Base-by-base conservation (phyloP, 2,329 filamentous ascomycete species). In the Arthrinium puccinioides region DNA sequence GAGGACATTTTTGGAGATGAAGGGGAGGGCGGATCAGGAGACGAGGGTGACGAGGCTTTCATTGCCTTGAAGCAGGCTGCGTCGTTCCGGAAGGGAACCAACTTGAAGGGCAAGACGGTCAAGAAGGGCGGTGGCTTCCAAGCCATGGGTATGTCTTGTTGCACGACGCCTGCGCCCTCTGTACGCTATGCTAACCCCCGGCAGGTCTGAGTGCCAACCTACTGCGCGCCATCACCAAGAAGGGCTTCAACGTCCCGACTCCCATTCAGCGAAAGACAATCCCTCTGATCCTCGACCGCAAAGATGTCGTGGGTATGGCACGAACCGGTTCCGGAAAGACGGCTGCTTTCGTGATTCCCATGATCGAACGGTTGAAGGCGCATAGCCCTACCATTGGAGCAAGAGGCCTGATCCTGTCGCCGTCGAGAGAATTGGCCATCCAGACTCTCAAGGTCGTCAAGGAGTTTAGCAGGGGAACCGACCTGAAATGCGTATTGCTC, bases 261-360 rank as follows among this genome's bases (percentile, higher is more conserved):
- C 92, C 92, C 0, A 98, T 98, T 61, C 92, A 98, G 67, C 79
- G 92, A 49, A 97, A 97, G 63, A 87, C 92, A 2, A 95, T 98
- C 32, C 94, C 92, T 4, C 70, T 97, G 38, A 79, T 98, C 38
- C 70, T 97, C 50, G 85, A 94, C 44, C 78, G 84, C 37, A 86
- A 88, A 63, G 92, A 98, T 72, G 86, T 97, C n/a, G 90, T 98
- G 18, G 94, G 89, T 48, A 98, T 98, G 92, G 92, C 92, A 7
- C 76, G 94, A 48, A 98, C 94, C n/a, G 92, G 92, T 57, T 97
- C 89, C 15, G 92, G 92, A 67, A 98, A 98, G 69, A 98, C 94
- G 1, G 92, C 89, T 1, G 92, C 92, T 16, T 98, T 98, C 60
- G 88, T 97, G 19, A 94, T 98, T 46, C 92, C 92, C 29, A 95